Conservation (phyloP, 345 rosid species). For the Hibiscus tridactylites region DNA sequence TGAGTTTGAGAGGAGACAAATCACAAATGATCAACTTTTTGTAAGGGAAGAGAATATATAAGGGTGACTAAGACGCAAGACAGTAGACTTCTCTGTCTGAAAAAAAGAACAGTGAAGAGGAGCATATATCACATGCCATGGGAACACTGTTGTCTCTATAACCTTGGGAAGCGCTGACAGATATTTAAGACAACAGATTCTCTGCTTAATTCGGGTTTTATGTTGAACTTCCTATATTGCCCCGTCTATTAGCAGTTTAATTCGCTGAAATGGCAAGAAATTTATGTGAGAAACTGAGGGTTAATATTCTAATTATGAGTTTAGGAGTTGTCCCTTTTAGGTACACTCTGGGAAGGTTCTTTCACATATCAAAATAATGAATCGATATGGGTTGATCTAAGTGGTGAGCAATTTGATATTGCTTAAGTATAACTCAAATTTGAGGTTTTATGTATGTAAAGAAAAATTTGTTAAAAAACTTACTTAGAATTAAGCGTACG, state of each 20-base stretch:
- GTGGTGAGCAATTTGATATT: too few species aligned
- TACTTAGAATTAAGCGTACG: too few species aligned
- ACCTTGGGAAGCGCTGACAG: neutral
- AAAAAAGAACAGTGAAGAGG: neutral
- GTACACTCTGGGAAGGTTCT: neutral
- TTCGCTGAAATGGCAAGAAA: neutral
- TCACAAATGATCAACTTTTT: constrained; percentile 10
- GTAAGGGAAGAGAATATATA: neutral
- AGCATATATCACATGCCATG: constrained; percentile 40
- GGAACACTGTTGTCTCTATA: constrained; percentile 37
- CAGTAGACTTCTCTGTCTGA: neutral
- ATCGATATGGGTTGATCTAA: too few species aligned
- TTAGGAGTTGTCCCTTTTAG: neutral
- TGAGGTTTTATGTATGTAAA: too few species aligned
- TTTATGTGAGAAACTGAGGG: constrained; percentile 16
- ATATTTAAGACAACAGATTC: constrained; percentile 11
- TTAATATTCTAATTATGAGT: neutral
- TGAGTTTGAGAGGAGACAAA: constrained; percentile 25
- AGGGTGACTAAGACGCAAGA: neutral
- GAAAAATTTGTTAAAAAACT: too few species aligned
- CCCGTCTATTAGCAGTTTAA: constrained; percentile 16
- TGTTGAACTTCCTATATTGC: constrained; percentile 2
- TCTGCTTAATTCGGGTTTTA: constrained; percentile 13
- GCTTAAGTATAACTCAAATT: too few species aligned
- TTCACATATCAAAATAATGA: neutral